Evolutionary conservation across 768 basidiomycete genomes (phyloP).

Genomic region (Suillus ampliporus): DNA sequence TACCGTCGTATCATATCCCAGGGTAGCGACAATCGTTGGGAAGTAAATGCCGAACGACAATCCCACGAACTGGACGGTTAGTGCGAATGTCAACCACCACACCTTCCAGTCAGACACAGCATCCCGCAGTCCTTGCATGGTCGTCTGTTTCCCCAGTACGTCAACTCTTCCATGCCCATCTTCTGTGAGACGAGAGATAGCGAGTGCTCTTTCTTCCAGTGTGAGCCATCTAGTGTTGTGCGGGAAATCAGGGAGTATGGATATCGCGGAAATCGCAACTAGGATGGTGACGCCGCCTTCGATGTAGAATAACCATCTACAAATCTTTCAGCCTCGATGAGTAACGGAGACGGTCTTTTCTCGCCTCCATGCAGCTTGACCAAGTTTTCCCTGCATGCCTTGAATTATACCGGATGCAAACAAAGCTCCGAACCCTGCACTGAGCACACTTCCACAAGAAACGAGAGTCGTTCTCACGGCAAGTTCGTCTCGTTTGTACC

Average conservation of each 20-base stretch:
- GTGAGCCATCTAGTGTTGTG: constrained; percentile 59
- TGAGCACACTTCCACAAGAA: constrained; percentile 70
- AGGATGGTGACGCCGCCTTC: constrained; percentile 61
- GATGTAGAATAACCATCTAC: constrained; percentile 70
- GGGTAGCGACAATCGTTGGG: constrained; percentile 70
- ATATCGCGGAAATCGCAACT: constrained; percentile 53
- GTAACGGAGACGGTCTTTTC: constrained; percentile 16
- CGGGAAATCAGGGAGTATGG: constrained; percentile 75
- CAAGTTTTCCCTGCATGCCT: constrained; percentile 66
- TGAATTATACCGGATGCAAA: constrained; percentile 75
- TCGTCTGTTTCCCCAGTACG: constrained; percentile 35
- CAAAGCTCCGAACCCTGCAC: constrained; percentile 78
- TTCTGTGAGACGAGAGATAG: constrained; percentile 60
- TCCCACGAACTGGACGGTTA: constrained; percentile 48
- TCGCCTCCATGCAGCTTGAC: constrained; percentile 72
- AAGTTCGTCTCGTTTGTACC: constrained; percentile 67
- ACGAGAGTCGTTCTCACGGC: constrained; percentile 67
- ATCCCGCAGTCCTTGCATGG: constrained; percentile 50
- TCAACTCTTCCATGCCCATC: constrained; percentile 68
- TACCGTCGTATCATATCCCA: constrained; percentile 62
- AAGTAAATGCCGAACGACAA: constrained; percentile 78
- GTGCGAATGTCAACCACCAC: constrained; percentile 39
- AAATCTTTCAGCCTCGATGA: neutral
- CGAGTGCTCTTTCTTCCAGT: constrained; percentile 55
- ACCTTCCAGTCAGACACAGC: constrained; percentile 78